Conservation (phyloP, 345 rosid genomes). For the Syzygium grande region DNA sequence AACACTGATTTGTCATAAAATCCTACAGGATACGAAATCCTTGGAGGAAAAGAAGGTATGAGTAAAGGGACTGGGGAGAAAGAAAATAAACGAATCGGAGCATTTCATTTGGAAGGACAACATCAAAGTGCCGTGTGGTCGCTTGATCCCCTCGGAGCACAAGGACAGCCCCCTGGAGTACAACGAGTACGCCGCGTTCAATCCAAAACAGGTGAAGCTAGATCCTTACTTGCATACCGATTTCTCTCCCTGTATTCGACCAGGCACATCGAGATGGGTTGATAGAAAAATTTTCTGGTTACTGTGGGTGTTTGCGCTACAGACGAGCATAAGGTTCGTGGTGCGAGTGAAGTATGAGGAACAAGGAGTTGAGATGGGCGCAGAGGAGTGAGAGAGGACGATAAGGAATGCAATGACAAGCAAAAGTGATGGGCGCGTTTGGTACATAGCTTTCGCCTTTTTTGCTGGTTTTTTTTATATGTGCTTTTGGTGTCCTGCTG, state of each 20-base stretch:
- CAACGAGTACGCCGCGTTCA: constrained; percentile 75
- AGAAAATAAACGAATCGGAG: constrained; percentile 65
- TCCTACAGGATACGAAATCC: constrained; percentile 35
- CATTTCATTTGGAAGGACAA: constrained; percentile 53
- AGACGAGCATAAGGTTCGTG: constrained; percentile 62
- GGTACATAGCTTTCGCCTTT: background rate
- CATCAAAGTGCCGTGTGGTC: constrained; percentile 72
- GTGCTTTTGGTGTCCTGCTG: background rate
- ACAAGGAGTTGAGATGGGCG: constrained; percentile 22
- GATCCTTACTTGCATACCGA: background rate
- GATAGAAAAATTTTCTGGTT: too few species aligned
- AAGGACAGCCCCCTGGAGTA: constrained; percentile 64
- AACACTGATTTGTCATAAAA: background rate
- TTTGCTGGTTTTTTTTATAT: background rate
- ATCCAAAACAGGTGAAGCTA: constrained; percentile 51
- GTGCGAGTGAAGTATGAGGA: constrained; percentile 72
- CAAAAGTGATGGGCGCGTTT: background rate
- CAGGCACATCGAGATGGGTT: background rate
- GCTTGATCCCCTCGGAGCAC: constrained; percentile 46
- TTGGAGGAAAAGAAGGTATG: constrained; percentile 55
- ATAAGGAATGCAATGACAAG: background rate
- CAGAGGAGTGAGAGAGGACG: constrained; percentile 11
- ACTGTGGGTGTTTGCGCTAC: background rate
- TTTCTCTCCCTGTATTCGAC: background rate
- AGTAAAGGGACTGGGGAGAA: constrained; percentile 70